These are phyloP conservation scores for Mycena alexandri DNA, from an alignment of 768 basidiomycete genomes.

Conservation along the genomic window DNA sequence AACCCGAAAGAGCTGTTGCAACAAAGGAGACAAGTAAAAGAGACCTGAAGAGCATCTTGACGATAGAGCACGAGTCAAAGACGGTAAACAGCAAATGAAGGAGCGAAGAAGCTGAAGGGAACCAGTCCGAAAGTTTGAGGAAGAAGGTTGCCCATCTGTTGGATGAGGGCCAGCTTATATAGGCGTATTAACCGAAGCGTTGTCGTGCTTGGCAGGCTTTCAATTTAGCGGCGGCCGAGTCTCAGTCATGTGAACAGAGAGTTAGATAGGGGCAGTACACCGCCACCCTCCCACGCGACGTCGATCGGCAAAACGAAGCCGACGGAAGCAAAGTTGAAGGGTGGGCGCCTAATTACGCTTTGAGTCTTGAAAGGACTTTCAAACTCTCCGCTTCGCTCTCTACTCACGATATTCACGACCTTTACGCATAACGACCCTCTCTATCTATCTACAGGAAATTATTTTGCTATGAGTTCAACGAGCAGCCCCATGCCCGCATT, in stretches of 20 bases:
- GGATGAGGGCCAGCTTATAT: background rate
- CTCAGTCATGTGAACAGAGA: no score
- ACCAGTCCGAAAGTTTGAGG: conserved; percentile 34
- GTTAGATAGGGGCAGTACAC: background rate
- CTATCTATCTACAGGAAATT: background rate
- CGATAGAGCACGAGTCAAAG: conserved; percentile 26
- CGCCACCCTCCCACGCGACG: background rate
- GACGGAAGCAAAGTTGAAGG: conserved; percentile 16
- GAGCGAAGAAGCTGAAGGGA: conserved; percentile 37
- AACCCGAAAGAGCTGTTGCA: conserved; percentile 32
- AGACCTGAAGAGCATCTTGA: conserved; percentile 39
- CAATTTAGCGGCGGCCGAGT: no score
- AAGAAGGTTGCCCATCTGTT: conserved; percentile 15
- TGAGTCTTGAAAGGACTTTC: background rate
- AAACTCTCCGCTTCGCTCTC: background rate
- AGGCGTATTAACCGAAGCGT: background rate
- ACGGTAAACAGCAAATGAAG: conserved; percentile 29
- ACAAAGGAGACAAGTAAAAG: conserved; percentile 33
- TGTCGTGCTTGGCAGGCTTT: conserved; percentile 13
- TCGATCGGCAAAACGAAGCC: background rate
- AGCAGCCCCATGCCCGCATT: conserved; percentile 28
- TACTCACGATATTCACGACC: conserved; percentile 24
- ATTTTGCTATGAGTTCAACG: conserved; percentile 28
- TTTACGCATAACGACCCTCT: conserved; percentile 7
- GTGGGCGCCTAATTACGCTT: background rate